Conservation (phyloP, 2,329 filamentous ascomycete genomes). For the Chaetomiaceae sp. region DNA sequence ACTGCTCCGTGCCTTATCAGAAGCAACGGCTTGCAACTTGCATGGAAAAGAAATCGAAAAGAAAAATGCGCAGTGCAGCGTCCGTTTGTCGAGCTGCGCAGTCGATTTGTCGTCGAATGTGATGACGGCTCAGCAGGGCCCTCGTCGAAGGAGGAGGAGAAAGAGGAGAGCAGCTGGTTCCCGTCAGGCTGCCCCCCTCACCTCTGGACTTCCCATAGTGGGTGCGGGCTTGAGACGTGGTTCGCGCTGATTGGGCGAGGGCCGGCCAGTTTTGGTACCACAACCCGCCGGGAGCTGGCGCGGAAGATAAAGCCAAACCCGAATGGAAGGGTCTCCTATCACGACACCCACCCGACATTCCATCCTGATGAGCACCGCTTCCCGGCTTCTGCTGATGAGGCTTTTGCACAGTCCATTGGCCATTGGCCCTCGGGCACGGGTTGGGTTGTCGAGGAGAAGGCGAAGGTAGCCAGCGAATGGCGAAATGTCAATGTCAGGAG, state of each 20-base stretch:
- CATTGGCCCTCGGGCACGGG: not conserved
- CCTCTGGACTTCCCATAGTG: slow-evolving; percentile 23
- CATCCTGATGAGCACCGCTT: not conserved
- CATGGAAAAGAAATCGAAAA: too few relatives aligned
- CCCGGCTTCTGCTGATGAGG: not conserved
- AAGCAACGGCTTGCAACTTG: too few relatives aligned
- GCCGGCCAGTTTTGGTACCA: slow-evolving; percentile 25
- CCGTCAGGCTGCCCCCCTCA: slow-evolving; percentile 17
- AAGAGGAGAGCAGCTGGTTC: slow-evolving; percentile 20
- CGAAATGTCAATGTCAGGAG: too few relatives aligned
- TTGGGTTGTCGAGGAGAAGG: not conserved
- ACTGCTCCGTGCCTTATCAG: too few relatives aligned
- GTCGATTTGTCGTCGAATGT: not conserved
- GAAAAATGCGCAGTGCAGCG: not conserved
- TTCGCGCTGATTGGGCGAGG: slow-evolving; percentile 31
- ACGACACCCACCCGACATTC: slow-evolving; percentile 8
- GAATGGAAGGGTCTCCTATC: slow-evolving; percentile 20
- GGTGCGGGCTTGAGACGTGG: slow-evolving; percentile 33
- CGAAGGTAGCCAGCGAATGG: too few relatives aligned
- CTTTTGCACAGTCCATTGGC: not conserved
- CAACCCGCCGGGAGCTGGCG: slow-evolving; percentile 28
- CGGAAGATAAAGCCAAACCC: slow-evolving; percentile 29
- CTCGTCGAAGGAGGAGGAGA: slow-evolving; percentile 9
- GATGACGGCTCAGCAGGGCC: slow-evolving; percentile 13
- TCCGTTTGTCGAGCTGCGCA: not conserved